phyloP scores from a whole-genome alignment of 1,284 basidiomycete genomes.

The Hortiboletus rubellus region DNA sequence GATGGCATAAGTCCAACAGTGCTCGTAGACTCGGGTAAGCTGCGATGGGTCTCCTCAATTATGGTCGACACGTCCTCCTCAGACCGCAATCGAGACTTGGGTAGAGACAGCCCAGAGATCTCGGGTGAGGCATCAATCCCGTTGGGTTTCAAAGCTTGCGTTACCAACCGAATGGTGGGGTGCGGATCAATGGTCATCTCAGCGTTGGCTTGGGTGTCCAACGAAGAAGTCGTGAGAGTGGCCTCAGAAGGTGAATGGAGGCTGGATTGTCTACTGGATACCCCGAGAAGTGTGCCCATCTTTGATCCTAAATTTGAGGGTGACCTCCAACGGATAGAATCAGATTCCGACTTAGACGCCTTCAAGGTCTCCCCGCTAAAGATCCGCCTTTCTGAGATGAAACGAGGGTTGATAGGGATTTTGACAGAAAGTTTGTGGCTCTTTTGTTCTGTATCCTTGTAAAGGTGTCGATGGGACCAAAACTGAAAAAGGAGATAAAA shows the following conservation, averaged over 20 bases:
- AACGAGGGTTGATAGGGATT: slow-evolving; percentile 35
- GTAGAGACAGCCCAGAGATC: slow-evolving; percentile 4
- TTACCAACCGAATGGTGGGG: slow-evolving; percentile 28
- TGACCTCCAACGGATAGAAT: slow-evolving; percentile 17
- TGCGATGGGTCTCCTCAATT: slow-evolving; percentile 3
- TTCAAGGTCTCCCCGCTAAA: slow-evolving; percentile 26
- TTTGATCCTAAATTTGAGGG: slow-evolving; percentile 14
- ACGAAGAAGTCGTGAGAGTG: slow-evolving; percentile 23
- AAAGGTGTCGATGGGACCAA: slow-evolving; percentile 84
- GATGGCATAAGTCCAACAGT: slow-evolving; percentile 27
- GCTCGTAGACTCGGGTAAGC: slow-evolving; percentile 14
- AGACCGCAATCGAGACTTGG: slow-evolving; percentile 11
- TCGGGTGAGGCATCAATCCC: neutral
- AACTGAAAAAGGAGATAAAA: slow-evolving; percentile 85
- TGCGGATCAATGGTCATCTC: slow-evolving; percentile 14
- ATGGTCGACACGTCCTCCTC: slow-evolving; percentile 20
- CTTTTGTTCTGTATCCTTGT: slow-evolving; percentile 55
- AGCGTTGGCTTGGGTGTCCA: neutral
- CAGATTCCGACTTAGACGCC: slow-evolving; percentile 25
- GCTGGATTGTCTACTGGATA: slow-evolving; percentile 9
- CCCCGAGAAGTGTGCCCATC: slow-evolving; percentile 5
- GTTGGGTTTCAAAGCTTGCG: slow-evolving; percentile 9
- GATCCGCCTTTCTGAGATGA: slow-evolving; percentile 28
- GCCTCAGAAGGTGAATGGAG: slow-evolving; percentile 29
- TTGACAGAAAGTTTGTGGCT: slow-evolving; percentile 42